Conservation (phyloP, 176 grass and related monocot species). For the Melocanna baccifera region DNA sequence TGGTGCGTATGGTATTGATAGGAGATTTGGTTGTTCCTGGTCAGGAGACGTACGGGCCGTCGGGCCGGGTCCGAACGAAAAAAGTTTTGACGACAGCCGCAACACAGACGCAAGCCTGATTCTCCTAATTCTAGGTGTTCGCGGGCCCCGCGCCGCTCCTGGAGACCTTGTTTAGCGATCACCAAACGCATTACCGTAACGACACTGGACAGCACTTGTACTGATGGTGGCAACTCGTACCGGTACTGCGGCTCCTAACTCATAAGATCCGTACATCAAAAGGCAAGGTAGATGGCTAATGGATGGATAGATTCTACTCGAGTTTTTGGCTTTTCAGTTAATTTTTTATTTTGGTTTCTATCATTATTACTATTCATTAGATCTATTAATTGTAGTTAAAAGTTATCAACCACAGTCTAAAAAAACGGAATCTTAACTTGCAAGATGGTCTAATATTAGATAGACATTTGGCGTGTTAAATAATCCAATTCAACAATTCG, state of each 20-base stretch:
- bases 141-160: too few species aligned
- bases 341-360: too few species aligned
- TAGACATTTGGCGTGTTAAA: too few species aligned
- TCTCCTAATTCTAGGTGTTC: background rate
- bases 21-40: background rate
- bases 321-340: too few species aligned
- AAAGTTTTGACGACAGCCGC: background rate
- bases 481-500: too few species aligned
- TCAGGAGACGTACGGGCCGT: background rate
- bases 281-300: background rate
- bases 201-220: background rate
- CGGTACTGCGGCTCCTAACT: background rate
- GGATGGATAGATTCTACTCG: too few species aligned
- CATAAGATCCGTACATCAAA: background rate
- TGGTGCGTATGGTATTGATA: background rate
- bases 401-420: accelerated
- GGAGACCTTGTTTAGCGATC: background rate
- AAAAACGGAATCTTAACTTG: too few species aligned
- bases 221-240: background rate
- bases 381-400: too few species aligned
- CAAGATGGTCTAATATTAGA: too few species aligned
- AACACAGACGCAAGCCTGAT: background rate
- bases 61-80: background rate
- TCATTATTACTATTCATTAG: too few species aligned
- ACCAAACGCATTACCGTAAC: background rate